Evolutionary conservation across 192 early-diverging fungal genomes (phyloP), one percentile per base, ranked within the genome.

Genomic region (Podila clonocystis): DNA sequence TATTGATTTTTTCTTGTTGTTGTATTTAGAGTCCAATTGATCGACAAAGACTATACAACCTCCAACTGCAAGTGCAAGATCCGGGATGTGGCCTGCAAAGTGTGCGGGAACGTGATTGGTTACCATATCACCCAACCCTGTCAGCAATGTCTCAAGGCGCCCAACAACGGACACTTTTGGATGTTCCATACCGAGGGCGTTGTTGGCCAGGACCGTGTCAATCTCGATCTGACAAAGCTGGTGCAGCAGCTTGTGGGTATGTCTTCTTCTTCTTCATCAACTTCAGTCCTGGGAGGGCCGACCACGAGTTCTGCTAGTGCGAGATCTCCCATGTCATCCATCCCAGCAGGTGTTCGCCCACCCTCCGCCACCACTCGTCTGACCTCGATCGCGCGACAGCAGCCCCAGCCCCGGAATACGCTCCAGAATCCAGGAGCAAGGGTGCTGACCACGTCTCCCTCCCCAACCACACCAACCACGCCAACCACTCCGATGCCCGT

Each of bases 161-260:
- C 94, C 75, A 96, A 98, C 85, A 98, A 98, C 77, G 97, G 97
- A 0, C 96, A 98, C 75, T 96, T 96, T 83, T 98, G 96, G 96
- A 98, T 98, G 96, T 98, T 98, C 78, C 89, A 93, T 48, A 92
- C 90, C 0, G 91, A 95, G 50, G 88, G 86, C 15, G 95, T 97
- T 63, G 57, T 84, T 52, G 73, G 87, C n/a, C 82, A 84, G 58
- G 92, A 92, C 59, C 72, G 91, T 22, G n/a, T 84, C 38, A 80
- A 34, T 38, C 50, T 80, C 65, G 77, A 80, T 65, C 71, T 80
- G 4, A 41, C 49, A 8, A 80, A 73, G 24, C 52, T 80, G 20
- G 70, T 63, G 19, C 68, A 79, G 52, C 50, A 79, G 28, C 65
- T 79, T 12, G 55, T 79, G 61, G 30, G 50, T 2, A 20, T 29